A percentile compares a stretch with the other conserved stretches of the same genome.
These are phyloP conservation scores for Gossypium anomalum DNA, from an alignment of 345 rosid genomes.

Conservation along the genomic window DNA sequence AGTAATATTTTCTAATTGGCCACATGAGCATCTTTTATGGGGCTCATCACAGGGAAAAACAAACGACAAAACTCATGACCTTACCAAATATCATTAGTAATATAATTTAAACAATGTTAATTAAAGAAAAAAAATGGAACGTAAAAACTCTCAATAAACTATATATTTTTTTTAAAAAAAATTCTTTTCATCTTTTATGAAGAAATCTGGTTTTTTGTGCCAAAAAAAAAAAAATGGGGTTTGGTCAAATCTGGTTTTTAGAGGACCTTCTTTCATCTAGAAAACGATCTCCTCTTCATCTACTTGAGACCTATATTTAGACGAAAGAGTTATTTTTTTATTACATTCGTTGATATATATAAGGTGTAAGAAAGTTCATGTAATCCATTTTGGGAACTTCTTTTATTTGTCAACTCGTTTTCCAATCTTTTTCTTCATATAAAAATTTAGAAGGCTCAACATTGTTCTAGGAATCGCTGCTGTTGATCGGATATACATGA, in stretches of 20 bases:
- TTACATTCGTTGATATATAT: no score
- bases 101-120: neutral
- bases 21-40: neutral
- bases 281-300: neutral
- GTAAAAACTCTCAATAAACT: neutral
- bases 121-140: neutral
- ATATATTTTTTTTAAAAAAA: no score
- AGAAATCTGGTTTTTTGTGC: neutral
- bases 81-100: neutral
- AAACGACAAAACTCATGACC: neutral
- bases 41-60: constrained; percentile 7
- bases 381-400: constrained; percentile 9
- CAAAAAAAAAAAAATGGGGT: neutral
- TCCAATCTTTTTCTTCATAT: neutral
- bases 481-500: neutral
- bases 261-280: neutral
- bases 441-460: neutral
- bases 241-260: neutral
- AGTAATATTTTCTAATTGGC: neutral
- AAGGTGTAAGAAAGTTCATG: constrained; percentile 3
- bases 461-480: neutral
- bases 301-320: neutral
- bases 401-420: constrained; percentile 1
- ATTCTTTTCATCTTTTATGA: neutral
- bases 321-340: neutral